These are phyloP conservation scores for Pyrenophora graminea DNA, from an alignment of 2,329 filamentous ascomycete species.

Conservation along the genomic window DNA sequence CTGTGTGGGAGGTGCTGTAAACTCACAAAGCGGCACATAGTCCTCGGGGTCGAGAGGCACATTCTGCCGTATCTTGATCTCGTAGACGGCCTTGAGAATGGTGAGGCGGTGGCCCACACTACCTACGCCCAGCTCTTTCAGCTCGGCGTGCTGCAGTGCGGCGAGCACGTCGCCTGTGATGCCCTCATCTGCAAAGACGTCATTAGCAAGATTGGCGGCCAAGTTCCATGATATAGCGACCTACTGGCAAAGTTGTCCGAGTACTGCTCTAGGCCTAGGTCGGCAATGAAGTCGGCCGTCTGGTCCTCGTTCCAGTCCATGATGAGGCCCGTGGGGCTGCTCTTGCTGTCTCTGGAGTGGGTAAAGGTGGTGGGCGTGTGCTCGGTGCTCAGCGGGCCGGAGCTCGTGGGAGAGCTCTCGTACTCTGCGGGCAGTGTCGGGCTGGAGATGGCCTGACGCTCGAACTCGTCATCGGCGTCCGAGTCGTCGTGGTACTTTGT, in stretches of 20 bases:
- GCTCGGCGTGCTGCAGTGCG: constrained; percentile 84
- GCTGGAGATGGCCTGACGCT: constrained; percentile 68
- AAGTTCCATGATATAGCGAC: constrained; percentile 38
- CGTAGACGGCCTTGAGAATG: constrained; percentile 94
- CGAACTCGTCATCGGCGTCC: constrained; percentile 77
- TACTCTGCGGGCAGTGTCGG: constrained; percentile 68
- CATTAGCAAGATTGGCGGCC: constrained; percentile 7
- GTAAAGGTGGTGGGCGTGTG: constrained; percentile 81
- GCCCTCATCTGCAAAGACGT: constrained; percentile 72
- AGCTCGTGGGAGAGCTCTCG: constrained; percentile 72
- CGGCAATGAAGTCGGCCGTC: constrained; percentile 84
- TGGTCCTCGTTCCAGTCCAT: constrained; percentile 84
- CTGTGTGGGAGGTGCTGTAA: constrained; percentile 18
- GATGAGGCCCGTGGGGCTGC: constrained; percentile 74
- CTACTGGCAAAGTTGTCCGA: constrained; percentile 80
- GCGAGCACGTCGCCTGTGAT: constrained; percentile 91
- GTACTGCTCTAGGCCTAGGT: constrained; percentile 81
- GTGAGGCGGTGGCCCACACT: constrained; percentile 94
- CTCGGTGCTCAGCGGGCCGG: constrained; percentile 70
- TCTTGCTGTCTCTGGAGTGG: constrained; percentile 65
- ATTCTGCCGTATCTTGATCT: constrained; percentile 92
- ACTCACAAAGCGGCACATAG: constrained; percentile 87
- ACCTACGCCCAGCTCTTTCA: constrained; percentile 91
- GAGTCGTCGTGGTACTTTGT: constrained; percentile 73
- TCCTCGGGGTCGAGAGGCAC: constrained; percentile 89